These are phyloP conservation scores for Aureobasidium sp. DNA, from an alignment of 2,329 filamentous ascomycete species.

Conservation along the genomic window DNA sequence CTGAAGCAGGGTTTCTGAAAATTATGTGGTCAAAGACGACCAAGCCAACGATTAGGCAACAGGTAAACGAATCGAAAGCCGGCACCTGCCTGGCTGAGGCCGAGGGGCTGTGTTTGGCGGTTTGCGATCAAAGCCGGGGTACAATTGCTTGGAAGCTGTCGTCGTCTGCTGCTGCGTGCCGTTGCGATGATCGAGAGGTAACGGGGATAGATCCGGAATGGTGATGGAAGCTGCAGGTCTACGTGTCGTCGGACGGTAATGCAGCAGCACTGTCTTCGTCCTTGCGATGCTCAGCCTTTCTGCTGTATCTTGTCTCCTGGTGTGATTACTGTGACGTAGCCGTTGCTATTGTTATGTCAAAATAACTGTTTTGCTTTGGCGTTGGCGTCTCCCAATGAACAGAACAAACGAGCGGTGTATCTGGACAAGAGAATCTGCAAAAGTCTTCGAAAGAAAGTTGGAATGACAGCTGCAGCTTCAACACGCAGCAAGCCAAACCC, in stretches of 20 bases:
- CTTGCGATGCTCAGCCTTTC: not conserved
- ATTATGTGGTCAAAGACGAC: not conserved
- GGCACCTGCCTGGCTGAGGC: not conserved
- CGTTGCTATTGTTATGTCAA: conserved; percentile 11
- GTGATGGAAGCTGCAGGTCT: not conserved
- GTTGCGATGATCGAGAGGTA: not conserved
- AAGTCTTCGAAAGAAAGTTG: not conserved
- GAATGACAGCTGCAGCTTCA: not conserved
- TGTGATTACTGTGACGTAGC: conserved; percentile 7
- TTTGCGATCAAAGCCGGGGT: conserved; percentile 3
- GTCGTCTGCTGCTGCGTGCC: not conserved
- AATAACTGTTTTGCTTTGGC: conserved; percentile 4
- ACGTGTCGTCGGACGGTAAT: not conserved
- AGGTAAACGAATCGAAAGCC: not conserved
- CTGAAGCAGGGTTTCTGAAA: conserved; percentile 19
- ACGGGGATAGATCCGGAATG: not conserved
- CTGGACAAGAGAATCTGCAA: not conserved
- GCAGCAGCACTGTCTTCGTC: not conserved
- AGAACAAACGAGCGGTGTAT: conserved; percentile 1
- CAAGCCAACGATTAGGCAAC: not conserved
- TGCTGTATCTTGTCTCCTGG: not conserved
- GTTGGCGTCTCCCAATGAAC: conserved; percentile 10
- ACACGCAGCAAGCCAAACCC: not conserved
- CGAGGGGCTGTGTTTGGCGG: conserved; percentile 10
- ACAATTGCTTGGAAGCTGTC: not conserved